A percentile compares a stretch with the other conserved stretches of the same genome.
phyloP scores from a whole-genome alignment of 805 yeast species.

The Ogataea degrootiae region DNA sequence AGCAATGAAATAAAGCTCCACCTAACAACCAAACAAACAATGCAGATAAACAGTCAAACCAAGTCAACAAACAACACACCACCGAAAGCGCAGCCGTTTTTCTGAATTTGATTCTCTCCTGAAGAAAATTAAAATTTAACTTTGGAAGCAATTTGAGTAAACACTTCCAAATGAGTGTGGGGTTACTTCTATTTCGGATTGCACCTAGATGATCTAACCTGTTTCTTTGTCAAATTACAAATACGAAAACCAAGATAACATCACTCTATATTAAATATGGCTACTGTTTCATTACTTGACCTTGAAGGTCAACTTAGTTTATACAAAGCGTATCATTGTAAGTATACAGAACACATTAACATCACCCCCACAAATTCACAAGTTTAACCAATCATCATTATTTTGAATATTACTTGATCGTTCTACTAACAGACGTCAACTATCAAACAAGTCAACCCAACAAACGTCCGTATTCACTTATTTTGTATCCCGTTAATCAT shows the following conservation, averaged over 20 bases:
- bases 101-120: no score
- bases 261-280: slow-evolving; percentile 15
- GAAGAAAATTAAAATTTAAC: no score
- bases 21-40: no score
- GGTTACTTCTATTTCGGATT: no score
- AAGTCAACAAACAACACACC: no score
- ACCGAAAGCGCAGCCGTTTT: no score
- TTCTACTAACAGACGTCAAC: neutral
- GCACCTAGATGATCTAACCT: no score
- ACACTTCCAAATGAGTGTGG: no score
- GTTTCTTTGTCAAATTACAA: slow-evolving; percentile 35
- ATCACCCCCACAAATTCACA: neutral
- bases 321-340: slow-evolving; percentile 40
- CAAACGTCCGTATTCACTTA: slow-evolving; percentile 72
- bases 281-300: slow-evolving; percentile 25
- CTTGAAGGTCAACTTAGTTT: slow-evolving; percentile 53
- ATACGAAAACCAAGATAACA: slow-evolving; percentile 30
- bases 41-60: no score
- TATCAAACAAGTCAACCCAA: slow-evolving; percentile 10
- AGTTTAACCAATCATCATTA: neutral
- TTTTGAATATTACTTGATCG: neutral
- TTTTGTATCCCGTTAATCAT: slow-evolving; percentile 77
- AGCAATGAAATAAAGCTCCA: no score
- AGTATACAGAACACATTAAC: neutral
- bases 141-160: no score